Evolutionary conservation across 441 rosid genomes (phyloP).

Genomic region (Jatropha multifida): DNA sequence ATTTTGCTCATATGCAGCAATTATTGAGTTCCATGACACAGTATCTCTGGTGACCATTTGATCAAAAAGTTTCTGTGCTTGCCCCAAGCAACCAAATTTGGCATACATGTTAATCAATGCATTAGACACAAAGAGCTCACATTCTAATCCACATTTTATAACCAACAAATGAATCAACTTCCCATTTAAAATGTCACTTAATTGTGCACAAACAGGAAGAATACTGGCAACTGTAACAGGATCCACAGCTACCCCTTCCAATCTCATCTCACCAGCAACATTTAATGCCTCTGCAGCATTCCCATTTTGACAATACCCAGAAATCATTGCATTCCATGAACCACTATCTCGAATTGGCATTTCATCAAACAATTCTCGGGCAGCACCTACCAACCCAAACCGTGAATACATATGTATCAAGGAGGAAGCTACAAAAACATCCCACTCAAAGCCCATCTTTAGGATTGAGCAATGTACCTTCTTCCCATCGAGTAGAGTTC

Average conservation of each 20-base stretch:
- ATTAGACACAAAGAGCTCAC: constrained; percentile 58
- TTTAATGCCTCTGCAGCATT: constrained; percentile 51
- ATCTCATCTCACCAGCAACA: constrained; percentile 47
- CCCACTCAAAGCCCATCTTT: constrained; percentile 70
- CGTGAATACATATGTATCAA: constrained; percentile 65
- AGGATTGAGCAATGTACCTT: constrained; percentile 62
- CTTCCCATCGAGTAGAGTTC: constrained; percentile 45
- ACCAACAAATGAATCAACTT: constrained; percentile 50
- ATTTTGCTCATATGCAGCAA: constrained; percentile 72
- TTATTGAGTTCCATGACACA: constrained; percentile 83
- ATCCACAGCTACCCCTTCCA: constrained; percentile 58
- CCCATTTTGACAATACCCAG: constrained; percentile 72
- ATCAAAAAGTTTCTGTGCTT: constrained; percentile 49
- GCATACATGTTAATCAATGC: constrained; percentile 73
- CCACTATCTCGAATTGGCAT: constrained; percentile 69
- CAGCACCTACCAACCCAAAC: constrained; percentile 42
- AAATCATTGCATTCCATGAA: constrained; percentile 84
- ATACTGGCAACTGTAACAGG: constrained; percentile 56
- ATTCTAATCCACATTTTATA: constrained; percentile 58
- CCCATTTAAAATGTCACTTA: constrained; percentile 45
- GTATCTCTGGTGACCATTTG: constrained; percentile 54
- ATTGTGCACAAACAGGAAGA: constrained; percentile 65
- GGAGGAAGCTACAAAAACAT: constrained; percentile 68
- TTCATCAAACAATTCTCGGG: constrained; percentile 54
- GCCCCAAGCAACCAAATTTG: constrained; percentile 41